phyloP scores from a whole-genome alignment of 495 filamentous ascomycete species.

The Trichoderma orchidacearum region DNA sequence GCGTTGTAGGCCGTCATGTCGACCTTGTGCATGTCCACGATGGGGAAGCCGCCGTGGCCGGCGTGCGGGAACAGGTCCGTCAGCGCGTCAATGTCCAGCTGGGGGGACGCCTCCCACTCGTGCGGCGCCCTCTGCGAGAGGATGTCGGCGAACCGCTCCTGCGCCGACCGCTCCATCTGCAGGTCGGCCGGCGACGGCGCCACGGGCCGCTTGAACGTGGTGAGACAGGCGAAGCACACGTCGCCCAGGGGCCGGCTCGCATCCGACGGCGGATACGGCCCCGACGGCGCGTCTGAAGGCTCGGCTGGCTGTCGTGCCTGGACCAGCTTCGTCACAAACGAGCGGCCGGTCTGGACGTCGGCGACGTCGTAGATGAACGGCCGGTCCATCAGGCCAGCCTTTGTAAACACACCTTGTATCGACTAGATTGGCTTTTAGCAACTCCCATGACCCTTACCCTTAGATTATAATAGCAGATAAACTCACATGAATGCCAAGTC shows the following conservation, averaged over 20 bases:
- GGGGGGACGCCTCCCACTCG: slow-evolving; percentile 28
- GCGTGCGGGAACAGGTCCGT: slow-evolving; percentile 13
- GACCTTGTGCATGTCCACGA: slow-evolving; percentile 47
- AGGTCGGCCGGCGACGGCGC: slow-evolving; percentile 12
- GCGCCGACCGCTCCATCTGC: slow-evolving; percentile 16
- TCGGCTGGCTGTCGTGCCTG: slow-evolving; percentile 34
- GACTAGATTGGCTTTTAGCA: slow-evolving; percentile 33
- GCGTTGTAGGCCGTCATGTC: slow-evolving; percentile 46
- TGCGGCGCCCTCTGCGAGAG: slow-evolving; percentile 13
- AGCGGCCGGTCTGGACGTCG: slow-evolving; percentile 38
- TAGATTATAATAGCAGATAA: too few relatives aligned
- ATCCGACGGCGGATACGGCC: slow-evolving; percentile 19
- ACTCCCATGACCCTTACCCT: too few relatives aligned
- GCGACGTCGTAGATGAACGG: slow-evolving; percentile 48
- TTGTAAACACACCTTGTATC: slow-evolving; percentile 56
- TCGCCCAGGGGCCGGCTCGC: slow-evolving; percentile 21
- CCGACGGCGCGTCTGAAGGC: slow-evolving; percentile 14
- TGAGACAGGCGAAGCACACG: slow-evolving; percentile 46
- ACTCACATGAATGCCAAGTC: slow-evolving; percentile 47
- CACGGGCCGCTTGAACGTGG: slow-evolving; percentile 44
- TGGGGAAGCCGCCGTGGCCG: slow-evolving; percentile 34
- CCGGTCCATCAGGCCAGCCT: slow-evolving; percentile 32
- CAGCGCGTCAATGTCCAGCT: slow-evolving; percentile 20
- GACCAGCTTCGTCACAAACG: slow-evolving; percentile 47
- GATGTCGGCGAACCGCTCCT: slow-evolving; percentile 21